Evolutionary conservation across 2,329 filamentous ascomycete species (phyloP), one percentile per base, ranked within the genome.

Genomic region (Xylariaceae sp.): DNA sequence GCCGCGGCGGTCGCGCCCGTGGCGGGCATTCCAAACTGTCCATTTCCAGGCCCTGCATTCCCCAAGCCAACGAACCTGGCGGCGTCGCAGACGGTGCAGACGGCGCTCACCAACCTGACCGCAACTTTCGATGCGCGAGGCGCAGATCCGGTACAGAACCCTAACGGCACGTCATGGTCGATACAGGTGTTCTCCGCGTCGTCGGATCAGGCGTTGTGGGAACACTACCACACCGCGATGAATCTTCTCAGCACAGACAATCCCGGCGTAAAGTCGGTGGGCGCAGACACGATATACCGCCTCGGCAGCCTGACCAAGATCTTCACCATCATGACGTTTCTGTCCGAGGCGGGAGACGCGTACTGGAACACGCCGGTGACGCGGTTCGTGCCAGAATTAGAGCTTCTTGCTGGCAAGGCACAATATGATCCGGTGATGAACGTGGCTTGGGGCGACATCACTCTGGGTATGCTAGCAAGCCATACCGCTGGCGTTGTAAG

Each of bases 141-240:
- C 15, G 33, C 34, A 4, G 53, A 59, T 36, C 46, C 57, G 28
- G 48, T 41, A 0, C 49, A 49, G 8, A 53, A 58, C 17, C 55
- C 61, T 7, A 57, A 63, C 40, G 50, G 45, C n/a, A 64, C 62
- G 8, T 62, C 60, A 34, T 65, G 62, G 55, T 62, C 61, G 32
- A 54, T 65, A 19, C 57, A 64, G 40, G 48, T 65, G 4, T 59
- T 60, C 45, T 53, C 54, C 9, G 48, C 51, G 3, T 51, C 53
- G 2, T 49, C 46, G 1, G 53, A 52, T 9, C 39, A 50, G 19
- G 46, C 55, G 12, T 22, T 60, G 9, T 61, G 55, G 55, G 53
- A 52, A 15, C 52, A 60, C 38, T 53, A 60, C 40, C 57, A 61
- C 26, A 59, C 57, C 4, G 57, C 56, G 13, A 48, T 54, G 3